phyloP scores from a whole-genome alignment of 306 rosid species.

The Dalbergia cochinchinensis region DNA sequence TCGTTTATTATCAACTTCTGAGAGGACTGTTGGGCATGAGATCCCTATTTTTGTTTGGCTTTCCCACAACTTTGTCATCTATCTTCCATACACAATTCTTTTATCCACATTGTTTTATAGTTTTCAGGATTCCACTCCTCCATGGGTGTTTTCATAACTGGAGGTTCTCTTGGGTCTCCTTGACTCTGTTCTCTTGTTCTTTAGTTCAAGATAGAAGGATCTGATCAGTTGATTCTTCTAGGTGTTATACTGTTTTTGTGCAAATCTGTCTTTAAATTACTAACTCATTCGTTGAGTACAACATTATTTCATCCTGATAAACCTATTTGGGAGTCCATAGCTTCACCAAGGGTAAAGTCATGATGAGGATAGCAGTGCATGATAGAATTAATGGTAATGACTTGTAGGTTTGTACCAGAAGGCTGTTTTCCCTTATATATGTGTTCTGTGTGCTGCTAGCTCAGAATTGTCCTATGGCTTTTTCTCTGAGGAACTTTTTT shows the following conservation, averaged over 20 bases:
- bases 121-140: background rate
- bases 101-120: background rate
- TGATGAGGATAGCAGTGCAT: slow-evolving; percentile 23
- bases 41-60: too few relatives aligned
- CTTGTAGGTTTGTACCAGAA: background rate
- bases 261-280: background rate
- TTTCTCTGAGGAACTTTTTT: slow-evolving; percentile 10
- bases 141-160: background rate
- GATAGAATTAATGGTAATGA: slow-evolving; percentile 19
- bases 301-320: background rate
- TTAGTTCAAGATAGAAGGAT: background rate
- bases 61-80: too few relatives aligned
- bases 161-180: background rate
- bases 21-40: slow-evolving; percentile 1
- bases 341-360: background rate
- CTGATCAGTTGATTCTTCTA: background rate
- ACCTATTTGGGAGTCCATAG: background rate
- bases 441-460: slow-evolving; percentile 29
- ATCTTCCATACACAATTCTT: too few relatives aligned
- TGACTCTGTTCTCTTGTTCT: background rate
- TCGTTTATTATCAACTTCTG: background rate
- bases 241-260: background rate
- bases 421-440: slow-evolving; percentile 2
- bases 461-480: slow-evolving; percentile 10
- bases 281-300: slow-evolving; percentile 2